Evolutionary conservation across 2,329 filamentous ascomycete genomes (phyloP), one percentile per base, ranked within the genome.

Genomic region (Colletotrichum spinosum): DNA sequence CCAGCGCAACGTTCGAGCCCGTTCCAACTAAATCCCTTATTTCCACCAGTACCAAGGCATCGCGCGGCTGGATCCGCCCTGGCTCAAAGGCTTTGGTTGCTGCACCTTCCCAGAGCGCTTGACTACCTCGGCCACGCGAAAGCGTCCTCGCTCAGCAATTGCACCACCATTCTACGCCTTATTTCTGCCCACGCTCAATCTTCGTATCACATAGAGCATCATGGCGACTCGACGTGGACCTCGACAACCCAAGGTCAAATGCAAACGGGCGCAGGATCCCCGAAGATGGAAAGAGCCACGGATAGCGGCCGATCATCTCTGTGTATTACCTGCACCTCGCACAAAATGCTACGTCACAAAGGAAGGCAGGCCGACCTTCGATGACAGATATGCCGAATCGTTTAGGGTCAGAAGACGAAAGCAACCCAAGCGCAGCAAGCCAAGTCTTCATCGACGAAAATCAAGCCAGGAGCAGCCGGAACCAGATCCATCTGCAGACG

Each of bases 231-330:
- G 25, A 25, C 25, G 4, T 25, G 25, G 25, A 25, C 25, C 25
- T 25, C 25, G 25, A 25, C 25, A 25, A 5, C 25, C 25, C 3
- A 25, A 25, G 25, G 25, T 5, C 25, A 25, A 25, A 25, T 25
- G 25, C 25, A 25, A 25, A 5, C 25, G 25, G 25, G 25, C 25
- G 25, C 25, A 25, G 25, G 4, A 25, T 25, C 25, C 25, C 25
- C 25, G 25, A 25, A 5, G 25, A 25, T 67, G 61, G 61, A 57
- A 45, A 45, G 65, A 67, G n/a, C 65, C 65, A n/a, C 61, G 49
- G 13, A 37, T 67, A 33, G 45, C 42, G 12, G n/a, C 46, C 12
- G 65, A 67, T 42, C 25, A 66, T 13, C 49, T 67, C n/a, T 37
- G 34, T 37, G 11, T 9, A 6, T 39, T 34, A 42, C 51, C 55